A percentile compares a stretch with the other conserved stretches of the same genome.
These are phyloP conservation scores for Euphorbia lathyris DNA, from an alignment of 345 rosid species.

Conservation along the genomic window DNA sequence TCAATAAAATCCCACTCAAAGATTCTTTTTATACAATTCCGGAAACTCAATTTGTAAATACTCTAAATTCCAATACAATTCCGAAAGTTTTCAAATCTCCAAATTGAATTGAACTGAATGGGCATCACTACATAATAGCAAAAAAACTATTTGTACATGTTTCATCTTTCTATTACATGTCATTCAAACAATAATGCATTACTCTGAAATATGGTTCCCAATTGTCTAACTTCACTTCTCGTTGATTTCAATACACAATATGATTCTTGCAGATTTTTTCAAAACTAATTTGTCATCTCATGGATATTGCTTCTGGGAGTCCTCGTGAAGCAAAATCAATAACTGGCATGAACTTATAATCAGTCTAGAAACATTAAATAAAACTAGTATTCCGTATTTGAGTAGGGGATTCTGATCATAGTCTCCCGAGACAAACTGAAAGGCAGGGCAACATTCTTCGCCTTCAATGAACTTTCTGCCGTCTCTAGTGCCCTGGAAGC, in stretches of 20 bases:
- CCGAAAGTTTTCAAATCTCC: too few relatives aligned
- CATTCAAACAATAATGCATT: too few relatives aligned
- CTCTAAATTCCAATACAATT: too few relatives aligned
- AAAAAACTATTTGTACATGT: too few relatives aligned
- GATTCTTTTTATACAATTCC: too few relatives aligned
- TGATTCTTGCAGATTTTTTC: not conserved
- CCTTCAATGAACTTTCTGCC: constrained; percentile 31
- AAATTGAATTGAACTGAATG: too few relatives aligned
- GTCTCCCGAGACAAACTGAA: constrained; percentile 32
- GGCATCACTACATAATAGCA: too few relatives aligned
- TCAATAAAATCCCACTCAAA: too few relatives aligned
- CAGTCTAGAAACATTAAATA: constrained; percentile 5
- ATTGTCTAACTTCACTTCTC: not conserved
- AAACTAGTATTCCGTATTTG: constrained; percentile 29
- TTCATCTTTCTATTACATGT: too few relatives aligned
- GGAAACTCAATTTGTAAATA: too few relatives aligned
- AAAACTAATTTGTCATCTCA: not conserved
- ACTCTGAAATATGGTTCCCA: too few relatives aligned
- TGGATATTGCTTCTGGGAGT: not conserved
- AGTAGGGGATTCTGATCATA: constrained; percentile 51
- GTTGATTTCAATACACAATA: not conserved
- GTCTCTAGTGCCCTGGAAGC: constrained; percentile 81
- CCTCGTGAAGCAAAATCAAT: not conserved
- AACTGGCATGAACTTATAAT: not conserved
- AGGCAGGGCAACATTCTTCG: constrained; percentile 36